Conservation (phyloP, 1,284 basidiomycete species). For the Singerocomus inundabilis region DNA sequence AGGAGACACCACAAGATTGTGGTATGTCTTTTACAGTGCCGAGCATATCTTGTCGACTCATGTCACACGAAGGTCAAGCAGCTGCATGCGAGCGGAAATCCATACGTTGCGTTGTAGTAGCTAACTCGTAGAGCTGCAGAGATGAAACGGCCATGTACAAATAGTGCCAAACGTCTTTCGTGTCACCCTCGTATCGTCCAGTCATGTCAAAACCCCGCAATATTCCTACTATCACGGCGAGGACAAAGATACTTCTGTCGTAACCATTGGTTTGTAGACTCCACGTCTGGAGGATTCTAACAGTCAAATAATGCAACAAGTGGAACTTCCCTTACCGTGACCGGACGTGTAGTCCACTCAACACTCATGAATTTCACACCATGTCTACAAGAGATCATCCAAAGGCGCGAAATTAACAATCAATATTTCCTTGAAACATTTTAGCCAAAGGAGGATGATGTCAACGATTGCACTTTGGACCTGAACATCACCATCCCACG, state of each 20-base stretch:
- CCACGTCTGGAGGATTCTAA: background rate
- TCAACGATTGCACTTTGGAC: no score
- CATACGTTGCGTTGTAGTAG: no score
- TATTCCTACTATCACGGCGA: slow-evolving; percentile 10
- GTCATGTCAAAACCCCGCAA: slow-evolving; percentile 15
- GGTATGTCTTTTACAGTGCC: background rate
- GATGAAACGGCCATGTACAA: background rate
- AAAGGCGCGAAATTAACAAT: background rate
- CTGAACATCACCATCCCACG: background rate
- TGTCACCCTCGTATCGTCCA: slow-evolving; percentile 5
- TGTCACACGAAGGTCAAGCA: background rate
- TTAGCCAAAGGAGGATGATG: background rate
- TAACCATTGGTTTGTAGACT: slow-evolving; percentile 14
- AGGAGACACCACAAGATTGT: background rate
- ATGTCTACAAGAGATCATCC: background rate
- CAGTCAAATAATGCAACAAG: background rate
- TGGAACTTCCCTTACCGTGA: background rate
- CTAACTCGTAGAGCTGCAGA: no score
- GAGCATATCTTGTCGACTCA: background rate
- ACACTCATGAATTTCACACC: background rate
- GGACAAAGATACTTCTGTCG: no score
- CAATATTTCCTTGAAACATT: background rate
- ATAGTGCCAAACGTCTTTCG: slow-evolving; percentile 5
- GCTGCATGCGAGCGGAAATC: background rate
- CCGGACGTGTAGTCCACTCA: background rate